These are phyloP conservation scores for Rutidosis leptorrhynchoides DNA, from an alignment of 129 eudicot genomes.

Conservation along the genomic window DNA sequence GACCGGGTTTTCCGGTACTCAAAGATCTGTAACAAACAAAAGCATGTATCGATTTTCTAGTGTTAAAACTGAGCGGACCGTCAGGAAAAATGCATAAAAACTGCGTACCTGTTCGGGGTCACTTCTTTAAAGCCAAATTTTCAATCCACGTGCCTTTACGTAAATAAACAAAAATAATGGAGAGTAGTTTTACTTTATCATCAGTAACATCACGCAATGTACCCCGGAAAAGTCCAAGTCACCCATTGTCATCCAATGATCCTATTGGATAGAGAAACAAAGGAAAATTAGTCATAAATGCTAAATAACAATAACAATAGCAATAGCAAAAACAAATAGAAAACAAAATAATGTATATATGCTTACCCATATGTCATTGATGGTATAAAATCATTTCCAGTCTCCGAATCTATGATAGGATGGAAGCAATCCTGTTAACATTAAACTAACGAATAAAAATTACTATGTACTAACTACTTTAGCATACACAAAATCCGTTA, in stretches of 20 bases:
- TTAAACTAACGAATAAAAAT: slow-evolving; percentile 1
- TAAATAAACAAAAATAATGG: background rate
- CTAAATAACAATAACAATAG: too few relatives aligned
- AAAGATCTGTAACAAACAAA: background rate
- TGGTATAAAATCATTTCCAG: slow-evolving; percentile 70
- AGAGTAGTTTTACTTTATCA: slow-evolving; percentile 50
- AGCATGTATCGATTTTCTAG: background rate
- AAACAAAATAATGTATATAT: background rate
- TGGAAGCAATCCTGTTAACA: slow-evolving; percentile 59
- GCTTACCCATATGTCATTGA: slow-evolving; percentile 81
- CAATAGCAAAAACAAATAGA: too few relatives aligned
- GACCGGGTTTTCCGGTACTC: background rate
- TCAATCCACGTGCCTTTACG: too few relatives aligned
- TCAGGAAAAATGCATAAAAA: background rate
- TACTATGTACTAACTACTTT: too few relatives aligned
- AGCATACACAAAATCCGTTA: slow-evolving; percentile 3
- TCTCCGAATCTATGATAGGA: slow-evolving; percentile 61
- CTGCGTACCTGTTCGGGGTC: background rate
- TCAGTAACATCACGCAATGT: slow-evolving; percentile 72
- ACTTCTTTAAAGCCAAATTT: too few relatives aligned
- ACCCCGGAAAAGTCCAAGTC: slow-evolving; percentile 71
- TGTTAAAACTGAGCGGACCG: background rate
- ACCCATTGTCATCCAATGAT: slow-evolving; percentile 43
- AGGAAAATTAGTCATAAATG: too few relatives aligned
- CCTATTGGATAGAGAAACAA: too few relatives aligned